Evolutionary conservation across 768 basidiomycete genomes (phyloP).

Genomic region (Mycena vulgaris): DNA sequence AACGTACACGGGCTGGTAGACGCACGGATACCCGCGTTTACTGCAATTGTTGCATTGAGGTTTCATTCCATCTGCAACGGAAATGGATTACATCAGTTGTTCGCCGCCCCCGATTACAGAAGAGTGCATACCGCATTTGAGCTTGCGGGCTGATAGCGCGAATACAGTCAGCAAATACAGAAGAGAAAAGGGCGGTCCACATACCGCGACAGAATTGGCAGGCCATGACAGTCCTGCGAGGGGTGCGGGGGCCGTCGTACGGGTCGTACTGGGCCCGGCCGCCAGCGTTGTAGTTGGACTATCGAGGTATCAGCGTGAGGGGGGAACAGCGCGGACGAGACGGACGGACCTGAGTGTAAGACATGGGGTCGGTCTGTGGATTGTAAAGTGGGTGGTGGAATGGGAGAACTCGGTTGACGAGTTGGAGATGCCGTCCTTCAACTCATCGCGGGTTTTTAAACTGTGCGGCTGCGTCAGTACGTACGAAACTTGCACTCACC

Average conservation of each 20-base stretch:
- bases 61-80: conserved; percentile 60
- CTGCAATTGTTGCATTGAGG: conserved; percentile 79
- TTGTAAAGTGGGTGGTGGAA: neutral
- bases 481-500: conserved; percentile 15
- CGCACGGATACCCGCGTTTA: conserved; percentile 70
- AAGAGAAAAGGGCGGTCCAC: conserved; percentile 24
- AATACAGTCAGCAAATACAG: neutral
- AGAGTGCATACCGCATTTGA: conserved; percentile 68
- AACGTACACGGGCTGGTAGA: conserved; percentile 78
- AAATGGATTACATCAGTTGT: neutral
- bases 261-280: conserved; percentile 32
- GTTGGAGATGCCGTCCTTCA: conserved; percentile 6
- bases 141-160: conserved; percentile 67
- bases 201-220: conserved; percentile 82
- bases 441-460: conserved; percentile 30
- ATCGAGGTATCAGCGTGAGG: conserved; percentile 3
- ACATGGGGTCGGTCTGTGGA: neutral
- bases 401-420: neutral
- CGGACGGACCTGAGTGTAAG: conserved; percentile 15
- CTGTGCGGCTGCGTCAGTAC: conserved; percentile 21
- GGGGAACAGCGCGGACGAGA: neutral
- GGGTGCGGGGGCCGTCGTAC: conserved; percentile 38
- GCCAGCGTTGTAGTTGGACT: conserved; percentile 20
- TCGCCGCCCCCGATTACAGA: neutral
- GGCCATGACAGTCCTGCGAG: conserved; percentile 76